Conservation (phyloP, 2,329 filamentous ascomycete genomes). For the Chalaropsis thielavioides region DNA sequence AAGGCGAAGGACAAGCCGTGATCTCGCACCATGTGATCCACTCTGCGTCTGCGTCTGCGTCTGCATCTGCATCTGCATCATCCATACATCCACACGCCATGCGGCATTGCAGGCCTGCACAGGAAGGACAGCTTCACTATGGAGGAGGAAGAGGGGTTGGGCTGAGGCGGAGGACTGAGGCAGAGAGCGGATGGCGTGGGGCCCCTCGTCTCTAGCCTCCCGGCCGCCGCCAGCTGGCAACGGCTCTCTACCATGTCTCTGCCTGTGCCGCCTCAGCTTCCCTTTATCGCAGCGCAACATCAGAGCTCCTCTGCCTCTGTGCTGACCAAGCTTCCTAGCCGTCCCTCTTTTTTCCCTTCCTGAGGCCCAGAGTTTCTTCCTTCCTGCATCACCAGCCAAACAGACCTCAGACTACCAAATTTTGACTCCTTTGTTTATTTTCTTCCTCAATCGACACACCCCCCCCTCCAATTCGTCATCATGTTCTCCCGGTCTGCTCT, state of each 20-base stretch:
- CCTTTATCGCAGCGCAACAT: neutral
- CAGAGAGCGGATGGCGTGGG: neutral
- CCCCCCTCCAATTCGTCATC: slow-evolving; percentile 22
- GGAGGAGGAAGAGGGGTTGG: slow-evolving; percentile 1
- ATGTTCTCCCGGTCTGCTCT: slow-evolving; percentile 57
- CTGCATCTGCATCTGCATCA: neutral
- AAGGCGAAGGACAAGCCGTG: neutral
- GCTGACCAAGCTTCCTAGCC: neutral
- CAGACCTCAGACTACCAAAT: neutral
- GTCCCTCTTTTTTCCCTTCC: neutral
- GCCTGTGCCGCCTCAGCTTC: neutral
- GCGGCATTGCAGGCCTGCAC: too few relatives aligned
- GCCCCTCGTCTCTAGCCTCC: neutral
- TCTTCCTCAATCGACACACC: slow-evolving; percentile 8
- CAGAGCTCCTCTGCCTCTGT: neutral
- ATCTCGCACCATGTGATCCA: slow-evolving; percentile 2
- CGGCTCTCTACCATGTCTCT: neutral
- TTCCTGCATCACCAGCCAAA: neutral
- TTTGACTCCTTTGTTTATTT: neutral
- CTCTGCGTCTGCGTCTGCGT: neutral
- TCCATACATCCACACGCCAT: too few relatives aligned
- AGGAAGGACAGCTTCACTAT: too few relatives aligned
- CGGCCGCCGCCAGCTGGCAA: neutral
- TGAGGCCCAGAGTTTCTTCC: neutral
- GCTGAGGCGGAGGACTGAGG: too few relatives aligned